Evolutionary conservation across 1,284 basidiomycete genomes (phyloP).

Genomic region (Fomitopsis palustris): DNA sequence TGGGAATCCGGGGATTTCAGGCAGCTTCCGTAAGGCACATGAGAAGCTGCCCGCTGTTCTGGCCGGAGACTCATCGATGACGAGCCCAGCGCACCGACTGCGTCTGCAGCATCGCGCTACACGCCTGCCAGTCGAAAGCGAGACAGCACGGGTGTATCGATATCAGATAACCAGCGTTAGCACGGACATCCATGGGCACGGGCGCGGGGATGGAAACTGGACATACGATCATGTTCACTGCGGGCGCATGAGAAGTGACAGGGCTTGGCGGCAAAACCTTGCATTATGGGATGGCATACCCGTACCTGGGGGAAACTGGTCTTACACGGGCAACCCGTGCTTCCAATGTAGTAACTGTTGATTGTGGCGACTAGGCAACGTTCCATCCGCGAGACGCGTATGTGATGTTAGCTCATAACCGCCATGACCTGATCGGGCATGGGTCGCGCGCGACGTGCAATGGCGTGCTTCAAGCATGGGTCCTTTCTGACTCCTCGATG

Average conservation of each 20-base stretch:
- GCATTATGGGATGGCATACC: not conserved
- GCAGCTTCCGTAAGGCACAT: not conserved
- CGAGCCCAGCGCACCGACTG: not conserved
- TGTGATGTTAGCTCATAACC: not conserved
- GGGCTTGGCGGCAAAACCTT: conserved; percentile 1
- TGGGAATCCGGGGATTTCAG: conserved; percentile 1
- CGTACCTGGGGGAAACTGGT: not conserved
- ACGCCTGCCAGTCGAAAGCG: not conserved
- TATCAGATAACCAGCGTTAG: conserved; percentile 6
- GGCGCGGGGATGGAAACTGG: not conserved
- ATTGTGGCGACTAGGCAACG: not conserved
- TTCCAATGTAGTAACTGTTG: too few species aligned
- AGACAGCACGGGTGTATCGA: conserved; percentile 4
- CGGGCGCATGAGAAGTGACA: not conserved
- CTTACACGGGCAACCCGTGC: not conserved
- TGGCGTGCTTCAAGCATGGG: not conserved
- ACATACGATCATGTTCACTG: not conserved
- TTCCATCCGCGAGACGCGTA: not conserved
- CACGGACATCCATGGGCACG: not conserved
- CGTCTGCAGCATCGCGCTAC: not conserved
- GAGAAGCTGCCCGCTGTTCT: not conserved
- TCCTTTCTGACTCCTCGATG: not conserved
- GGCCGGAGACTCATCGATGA: conserved; percentile 5
- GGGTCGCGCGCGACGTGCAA: not conserved
- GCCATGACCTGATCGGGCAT: not conserved